Evolutionary conservation across 2,329 filamentous ascomycete species (phyloP).

Genomic region (Monosporascus sp.): DNA sequence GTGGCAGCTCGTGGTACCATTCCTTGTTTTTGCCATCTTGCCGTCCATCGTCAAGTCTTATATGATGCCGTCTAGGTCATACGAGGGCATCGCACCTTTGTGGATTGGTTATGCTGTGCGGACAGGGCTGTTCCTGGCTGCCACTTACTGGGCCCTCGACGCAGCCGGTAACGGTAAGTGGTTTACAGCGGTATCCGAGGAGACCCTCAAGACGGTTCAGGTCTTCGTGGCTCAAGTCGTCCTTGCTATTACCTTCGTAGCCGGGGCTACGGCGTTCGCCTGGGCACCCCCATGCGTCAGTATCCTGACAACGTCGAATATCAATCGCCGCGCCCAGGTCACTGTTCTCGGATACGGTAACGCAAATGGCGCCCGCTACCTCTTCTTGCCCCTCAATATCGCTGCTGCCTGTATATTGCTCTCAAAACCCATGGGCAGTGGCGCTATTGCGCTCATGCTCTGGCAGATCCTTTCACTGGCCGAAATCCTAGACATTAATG

Average conservation of each 20-base stretch:
- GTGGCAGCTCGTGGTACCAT: conserved; percentile 82
- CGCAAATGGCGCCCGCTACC: conserved; percentile 84
- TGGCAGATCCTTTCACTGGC: conserved; percentile 84
- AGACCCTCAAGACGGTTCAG: conserved; percentile 65
- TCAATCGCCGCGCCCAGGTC: conserved; percentile 50
- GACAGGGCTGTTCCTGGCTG: conserved; percentile 66
- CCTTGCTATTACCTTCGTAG: conserved; percentile 74
- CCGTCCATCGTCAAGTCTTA: conserved; percentile 75
- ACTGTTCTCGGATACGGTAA: conserved; percentile 90
- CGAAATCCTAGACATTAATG: conserved; percentile 58
- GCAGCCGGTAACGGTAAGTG: conserved; percentile 82
- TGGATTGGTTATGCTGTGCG: conserved; percentile 84
- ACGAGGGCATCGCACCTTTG: conserved; percentile 75
- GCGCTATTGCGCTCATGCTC: conserved; percentile 73
- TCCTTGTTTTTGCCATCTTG: conserved; percentile 64
- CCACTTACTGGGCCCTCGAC: conserved; percentile 83
- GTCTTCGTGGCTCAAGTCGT: conserved; percentile 75
- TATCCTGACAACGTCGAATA: conserved; percentile 52
- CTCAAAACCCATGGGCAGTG: conserved; percentile 91
- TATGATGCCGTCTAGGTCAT: conserved; percentile 76
- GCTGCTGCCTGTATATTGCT: conserved; percentile 72
- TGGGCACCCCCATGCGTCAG: conserved; percentile 83
- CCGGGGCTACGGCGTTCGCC: conserved; percentile 77
- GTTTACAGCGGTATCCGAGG: conserved; percentile 56
- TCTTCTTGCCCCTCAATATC: conserved; percentile 76